Conservation (phyloP, 192 early-diverging fungal genomes). For the Podila horticola region DNA sequence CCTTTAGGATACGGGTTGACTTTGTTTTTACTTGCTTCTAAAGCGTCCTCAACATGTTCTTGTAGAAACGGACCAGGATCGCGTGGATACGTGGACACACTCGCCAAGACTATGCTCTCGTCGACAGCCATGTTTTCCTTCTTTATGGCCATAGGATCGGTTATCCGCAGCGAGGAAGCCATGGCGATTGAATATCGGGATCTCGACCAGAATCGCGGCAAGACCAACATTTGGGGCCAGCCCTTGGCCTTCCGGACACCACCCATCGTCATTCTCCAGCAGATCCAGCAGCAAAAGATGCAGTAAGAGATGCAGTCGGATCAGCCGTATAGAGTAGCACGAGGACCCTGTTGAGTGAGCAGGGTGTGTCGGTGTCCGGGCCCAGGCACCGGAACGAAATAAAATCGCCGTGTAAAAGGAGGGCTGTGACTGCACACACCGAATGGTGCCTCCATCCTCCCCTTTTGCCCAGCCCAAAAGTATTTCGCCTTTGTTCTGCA, state of each 20-base stretch:
- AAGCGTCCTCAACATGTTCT: neutral
- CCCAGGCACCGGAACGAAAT: too few relatives aligned
- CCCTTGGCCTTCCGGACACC: slow-evolving; percentile 35
- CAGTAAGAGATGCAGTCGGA: neutral
- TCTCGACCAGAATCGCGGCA: slow-evolving; percentile 29
- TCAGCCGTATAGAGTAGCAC: too few relatives aligned
- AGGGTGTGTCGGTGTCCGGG: too few relatives aligned
- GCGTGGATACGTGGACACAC: slow-evolving; percentile 73
- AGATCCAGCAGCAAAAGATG: slow-evolving; percentile 5
- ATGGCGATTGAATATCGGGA: slow-evolving; percentile 41
- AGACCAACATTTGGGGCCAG: slow-evolving; percentile 24
- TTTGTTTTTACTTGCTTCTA: slow-evolving; percentile 4
- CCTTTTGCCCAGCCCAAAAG: too few relatives aligned
- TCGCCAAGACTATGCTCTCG: slow-evolving; percentile 79
- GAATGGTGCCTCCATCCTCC: too few relatives aligned
- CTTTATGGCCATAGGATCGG: slow-evolving; percentile 75
- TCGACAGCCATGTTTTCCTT: slow-evolving; percentile 86
- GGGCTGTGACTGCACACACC: too few relatives aligned
- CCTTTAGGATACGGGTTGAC: neutral
- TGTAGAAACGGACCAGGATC: slow-evolving; percentile 75
- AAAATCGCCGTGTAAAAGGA: too few relatives aligned
- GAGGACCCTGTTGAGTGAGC: too few relatives aligned
- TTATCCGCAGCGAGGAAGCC: slow-evolving; percentile 60
- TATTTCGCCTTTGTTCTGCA: too few relatives aligned
- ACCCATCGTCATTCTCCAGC: slow-evolving; percentile 43